A percentile compares a stretch with the other conserved stretches of the same genome.
Evolutionary conservation across 768 basidiomycete genomes (phyloP).

Genomic region (Wakefieldia striispora): DNA sequence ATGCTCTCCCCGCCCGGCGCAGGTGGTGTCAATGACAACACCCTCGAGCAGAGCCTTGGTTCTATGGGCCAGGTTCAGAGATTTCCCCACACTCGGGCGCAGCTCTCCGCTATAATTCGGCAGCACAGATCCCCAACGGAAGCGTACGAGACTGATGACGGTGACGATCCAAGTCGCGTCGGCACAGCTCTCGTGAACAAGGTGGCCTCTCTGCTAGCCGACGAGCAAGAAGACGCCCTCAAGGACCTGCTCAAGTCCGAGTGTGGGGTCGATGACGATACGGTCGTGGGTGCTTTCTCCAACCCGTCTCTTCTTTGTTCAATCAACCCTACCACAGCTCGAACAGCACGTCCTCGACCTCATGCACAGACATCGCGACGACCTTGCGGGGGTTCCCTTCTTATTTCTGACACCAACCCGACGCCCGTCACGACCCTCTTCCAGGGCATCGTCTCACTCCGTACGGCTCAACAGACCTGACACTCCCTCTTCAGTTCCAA

Average conservation of each 20-base stretch:
- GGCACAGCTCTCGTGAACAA: conserved; percentile 61
- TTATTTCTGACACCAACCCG: conserved; percentile 78
- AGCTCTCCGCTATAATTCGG: conserved; percentile 70
- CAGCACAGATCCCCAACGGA: conserved; percentile 62
- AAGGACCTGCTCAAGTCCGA: conserved; percentile 70
- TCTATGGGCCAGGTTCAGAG: conserved; percentile 33
- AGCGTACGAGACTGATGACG: conserved; percentile 57
- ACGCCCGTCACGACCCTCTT: conserved; percentile 79
- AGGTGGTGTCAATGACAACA: conserved; percentile 18
- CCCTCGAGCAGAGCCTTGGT: conserved; percentile 15
- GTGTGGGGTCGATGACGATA: conserved; percentile 67
- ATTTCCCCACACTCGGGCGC: conserved; percentile 83
- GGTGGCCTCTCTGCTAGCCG: conserved; percentile 69
- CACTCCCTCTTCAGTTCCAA: conserved; percentile 72
- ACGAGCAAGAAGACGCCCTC: conserved; percentile 86
- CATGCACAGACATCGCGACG: conserved; percentile 94
- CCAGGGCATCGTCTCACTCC: conserved; percentile 72
- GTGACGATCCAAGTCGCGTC: conserved; percentile 52
- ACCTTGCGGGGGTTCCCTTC: conserved; percentile 78
- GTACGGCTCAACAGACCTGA: conserved; percentile 69
- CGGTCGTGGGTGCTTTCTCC: conserved; percentile 46
- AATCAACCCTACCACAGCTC: conserved; percentile 43
- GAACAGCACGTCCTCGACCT: conserved; percentile 90
- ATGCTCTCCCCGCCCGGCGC: conserved; percentile 8
- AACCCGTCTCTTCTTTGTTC: conserved; percentile 15